Conservation (phyloP, 192 early-diverging fungal genomes). For the Backusella westeae region DNA sequence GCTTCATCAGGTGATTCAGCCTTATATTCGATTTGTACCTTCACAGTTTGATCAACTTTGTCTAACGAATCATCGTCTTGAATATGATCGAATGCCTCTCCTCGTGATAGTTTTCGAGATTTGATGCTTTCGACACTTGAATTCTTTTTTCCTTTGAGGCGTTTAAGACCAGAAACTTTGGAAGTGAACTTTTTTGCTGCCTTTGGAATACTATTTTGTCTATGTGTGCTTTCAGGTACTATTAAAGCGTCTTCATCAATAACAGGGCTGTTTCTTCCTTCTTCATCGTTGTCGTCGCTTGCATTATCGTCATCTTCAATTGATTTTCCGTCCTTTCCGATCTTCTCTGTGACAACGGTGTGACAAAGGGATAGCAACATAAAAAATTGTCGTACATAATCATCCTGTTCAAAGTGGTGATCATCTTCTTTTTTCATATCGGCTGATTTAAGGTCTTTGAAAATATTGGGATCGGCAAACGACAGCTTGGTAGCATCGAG, state of each 20-base stretch:
- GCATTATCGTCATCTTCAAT: conserved; percentile 29
- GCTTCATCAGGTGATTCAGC: conserved; percentile 85
- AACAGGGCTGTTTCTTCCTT: background rate
- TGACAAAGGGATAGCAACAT: conserved; percentile 90
- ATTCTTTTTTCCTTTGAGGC: background rate
- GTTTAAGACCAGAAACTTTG: background rate
- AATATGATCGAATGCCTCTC: conserved; percentile 6
- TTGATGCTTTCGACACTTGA: background rate
- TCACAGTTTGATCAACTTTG: conserved; percentile 36
- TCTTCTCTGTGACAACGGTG: conserved; percentile 84
- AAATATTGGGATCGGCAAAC: conserved; percentile 84
- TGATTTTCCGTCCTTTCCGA: conserved; percentile 48
- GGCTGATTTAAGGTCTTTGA: conserved; percentile 58
- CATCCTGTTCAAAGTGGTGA: conserved; percentile 1
- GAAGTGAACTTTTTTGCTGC: background rate
- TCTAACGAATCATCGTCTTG: conserved; percentile 8
- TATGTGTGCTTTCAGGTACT: background rate
- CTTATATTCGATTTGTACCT: conserved; percentile 48
- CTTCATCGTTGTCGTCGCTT: conserved; percentile 24
- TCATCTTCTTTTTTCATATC: conserved; percentile 5
- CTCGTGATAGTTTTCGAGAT: conserved; percentile 11
- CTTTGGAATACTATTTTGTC: background rate
- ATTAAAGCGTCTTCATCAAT: background rate
- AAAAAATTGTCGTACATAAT: conserved; percentile 76
- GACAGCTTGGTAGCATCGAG: conserved; percentile 61